These are phyloP conservation scores for Triticum timopheevii DNA, from an alignment of 176 grass and related monocot genomes.

Conservation along the genomic window DNA sequence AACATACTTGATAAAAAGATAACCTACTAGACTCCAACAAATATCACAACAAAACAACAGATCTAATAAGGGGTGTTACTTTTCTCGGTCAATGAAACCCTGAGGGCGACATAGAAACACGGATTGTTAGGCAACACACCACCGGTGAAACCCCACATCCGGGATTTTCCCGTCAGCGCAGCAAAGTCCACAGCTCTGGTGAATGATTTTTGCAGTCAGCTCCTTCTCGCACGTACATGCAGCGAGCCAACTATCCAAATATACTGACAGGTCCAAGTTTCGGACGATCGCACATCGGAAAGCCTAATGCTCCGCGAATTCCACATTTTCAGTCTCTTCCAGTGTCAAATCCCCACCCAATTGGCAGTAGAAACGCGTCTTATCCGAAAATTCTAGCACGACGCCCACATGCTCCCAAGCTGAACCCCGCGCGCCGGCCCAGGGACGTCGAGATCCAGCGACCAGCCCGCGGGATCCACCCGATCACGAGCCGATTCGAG, in stretches of 20 bases:
- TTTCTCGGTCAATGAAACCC: neutral
- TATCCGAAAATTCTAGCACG: neutral
- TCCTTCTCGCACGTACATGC: neutral
- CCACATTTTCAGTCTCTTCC: neutral
- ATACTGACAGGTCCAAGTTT: neutral
- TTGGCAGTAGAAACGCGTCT: neutral
- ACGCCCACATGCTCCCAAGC: neutral
- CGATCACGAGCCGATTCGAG: neutral
- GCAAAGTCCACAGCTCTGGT: neutral
- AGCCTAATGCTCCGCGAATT: neutral
- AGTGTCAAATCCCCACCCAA: neutral
- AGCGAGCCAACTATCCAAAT: neutral
- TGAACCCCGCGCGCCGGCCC: neutral
- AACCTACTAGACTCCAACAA: neutral
- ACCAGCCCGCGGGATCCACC: neutral
- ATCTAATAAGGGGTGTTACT: neutral
- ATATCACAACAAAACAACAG: neutral
- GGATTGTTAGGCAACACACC: neutral
- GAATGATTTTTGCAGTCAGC: neutral
- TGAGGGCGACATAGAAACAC: neutral
- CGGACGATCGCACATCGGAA: neutral
- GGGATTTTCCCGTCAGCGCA: neutral
- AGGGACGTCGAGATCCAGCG: slow-evolving; percentile 17
- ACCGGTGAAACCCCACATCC: neutral
- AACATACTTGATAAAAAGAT: neutral